Evolutionary conservation across 345 rosid genomes (phyloP).

Genomic region (Capsella bursapastoris): DNA sequence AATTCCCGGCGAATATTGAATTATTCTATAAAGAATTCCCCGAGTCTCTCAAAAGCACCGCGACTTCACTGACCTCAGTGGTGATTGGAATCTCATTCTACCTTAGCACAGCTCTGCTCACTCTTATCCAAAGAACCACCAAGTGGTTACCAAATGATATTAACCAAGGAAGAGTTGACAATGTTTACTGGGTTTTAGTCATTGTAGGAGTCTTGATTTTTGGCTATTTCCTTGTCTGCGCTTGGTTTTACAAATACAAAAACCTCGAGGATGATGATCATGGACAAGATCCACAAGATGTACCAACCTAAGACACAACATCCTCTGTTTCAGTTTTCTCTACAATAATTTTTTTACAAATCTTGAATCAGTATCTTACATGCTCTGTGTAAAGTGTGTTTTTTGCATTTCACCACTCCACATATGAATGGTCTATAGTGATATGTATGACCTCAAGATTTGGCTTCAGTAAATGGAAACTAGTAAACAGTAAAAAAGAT

Average conservation of each 20-base stretch:
- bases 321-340: too few relatives aligned
- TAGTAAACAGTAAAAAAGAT: too few relatives aligned
- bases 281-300: too few relatives aligned
- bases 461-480: too few relatives aligned
- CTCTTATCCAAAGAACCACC: conserved; percentile 45
- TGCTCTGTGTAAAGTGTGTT: too few relatives aligned
- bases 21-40: conserved; percentile 63
- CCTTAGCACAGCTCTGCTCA: conserved; percentile 49
- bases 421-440: too few relatives aligned
- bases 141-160: conserved; percentile 59
- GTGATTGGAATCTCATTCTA: conserved; percentile 49
- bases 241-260: conserved; percentile 41
- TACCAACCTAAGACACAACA: too few relatives aligned
- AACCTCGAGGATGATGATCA: conserved; percentile 4
- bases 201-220: conserved; percentile 47
- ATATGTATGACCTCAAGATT: too few relatives aligned
- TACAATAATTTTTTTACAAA: too few relatives aligned
- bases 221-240: conserved; percentile 49
- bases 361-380: too few relatives aligned
- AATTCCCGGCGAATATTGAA: conserved; percentile 51
- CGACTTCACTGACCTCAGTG: conserved; percentile 56
- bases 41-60: conserved; percentile 43
- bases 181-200: conserved; percentile 52
- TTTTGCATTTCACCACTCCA: too few relatives aligned
- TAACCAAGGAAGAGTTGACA: conserved; percentile 55